These are phyloP conservation scores for Castanea crenata DNA, from an alignment of 306 rosid species.

Conservation along the genomic window DNA sequence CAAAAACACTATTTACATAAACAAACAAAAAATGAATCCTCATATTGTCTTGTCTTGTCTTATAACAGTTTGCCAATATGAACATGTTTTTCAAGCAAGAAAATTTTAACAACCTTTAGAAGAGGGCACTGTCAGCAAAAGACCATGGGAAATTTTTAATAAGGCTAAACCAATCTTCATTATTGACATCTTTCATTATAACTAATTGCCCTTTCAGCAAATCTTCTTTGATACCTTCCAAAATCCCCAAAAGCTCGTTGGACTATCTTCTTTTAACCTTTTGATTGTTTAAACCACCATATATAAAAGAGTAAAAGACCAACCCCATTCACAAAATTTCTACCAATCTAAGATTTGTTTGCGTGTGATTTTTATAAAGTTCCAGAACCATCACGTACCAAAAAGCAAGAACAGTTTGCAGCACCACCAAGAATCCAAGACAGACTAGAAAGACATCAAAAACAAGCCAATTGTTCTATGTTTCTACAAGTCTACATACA, in stretches of 20 bases:
- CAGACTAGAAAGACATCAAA: conserved; percentile 10
- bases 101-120: no score
- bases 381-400: background rate
- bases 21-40: no score
- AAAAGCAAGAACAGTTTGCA: background rate
- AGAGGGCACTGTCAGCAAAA: no score
- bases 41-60: no score
- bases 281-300: background rate
- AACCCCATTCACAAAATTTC: background rate
- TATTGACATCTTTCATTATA: conserved; percentile 19
- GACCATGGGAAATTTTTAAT: conserved; percentile 25
- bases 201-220: conserved; percentile 25
- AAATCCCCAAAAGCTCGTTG: conserved; percentile 10
- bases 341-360: background rate
- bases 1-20: no score
- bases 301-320: no score
- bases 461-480: conserved; percentile 13
- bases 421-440: background rate
- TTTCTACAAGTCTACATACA: conserved; percentile 21
- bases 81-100: no score
- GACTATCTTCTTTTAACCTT: background rate
- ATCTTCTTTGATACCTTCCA: conserved; percentile 38
- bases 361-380: no score
- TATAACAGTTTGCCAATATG: no score
- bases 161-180: conserved; percentile 31